Base-by-base conservation (phyloP, 495 filamentous ascomycete species). In the Clohesyomyces aquaticus region DNA sequence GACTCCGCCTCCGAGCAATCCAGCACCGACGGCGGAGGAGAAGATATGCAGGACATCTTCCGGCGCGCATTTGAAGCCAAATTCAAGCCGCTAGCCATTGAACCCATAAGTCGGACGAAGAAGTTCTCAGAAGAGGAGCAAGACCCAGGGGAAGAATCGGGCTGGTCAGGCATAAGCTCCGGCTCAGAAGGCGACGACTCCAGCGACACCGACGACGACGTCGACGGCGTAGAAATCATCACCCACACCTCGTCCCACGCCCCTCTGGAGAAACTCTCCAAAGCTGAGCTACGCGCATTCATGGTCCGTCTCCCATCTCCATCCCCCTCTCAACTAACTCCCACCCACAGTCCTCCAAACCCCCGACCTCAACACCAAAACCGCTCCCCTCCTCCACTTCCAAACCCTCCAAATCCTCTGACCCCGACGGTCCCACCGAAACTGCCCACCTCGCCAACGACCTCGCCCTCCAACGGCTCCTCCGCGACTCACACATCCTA, bases 401-500 rank as follows among this genome's bases (percentile, higher is more conserved):
- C n/a, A n/a, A n/a, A n/a, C n/a, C n/a, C n/a, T n/a, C n/a, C n/a
- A n/a, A n/a, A n/a, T n/a, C n/a, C n/a, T n/a, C n/a, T n/a, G n/a
- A n/a, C n/a, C 77, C 78, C 22, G 80, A 83, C 60, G 78, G 81
- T 41, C 70, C 74, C 12, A 74, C 76, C 1, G 88, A 90, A 69
- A 78, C 81, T 8, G 73, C 77, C 14, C 88, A 90, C 63, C 78
- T 97, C 1, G 93, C 93, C 76, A 94, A 97, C 72, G 94, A 98
- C 69, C 84, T 98, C 22, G 92, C 88, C 10, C 82, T 98, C 19
- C 93, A 97, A 70, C 85, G 91, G 16, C 83, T 98, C 11, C 84
- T 98, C 11, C 80, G 86, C 60, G 94, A 98, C 79, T 97, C 93
- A 0, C 93, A 97, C 76, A 87, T 98, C 35, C 86, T 98, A n/a